These are phyloP conservation scores for Skeletonema marinoi DNA, from an alignment of 108 stramenopile species.

Conservation along the genomic window DNA sequence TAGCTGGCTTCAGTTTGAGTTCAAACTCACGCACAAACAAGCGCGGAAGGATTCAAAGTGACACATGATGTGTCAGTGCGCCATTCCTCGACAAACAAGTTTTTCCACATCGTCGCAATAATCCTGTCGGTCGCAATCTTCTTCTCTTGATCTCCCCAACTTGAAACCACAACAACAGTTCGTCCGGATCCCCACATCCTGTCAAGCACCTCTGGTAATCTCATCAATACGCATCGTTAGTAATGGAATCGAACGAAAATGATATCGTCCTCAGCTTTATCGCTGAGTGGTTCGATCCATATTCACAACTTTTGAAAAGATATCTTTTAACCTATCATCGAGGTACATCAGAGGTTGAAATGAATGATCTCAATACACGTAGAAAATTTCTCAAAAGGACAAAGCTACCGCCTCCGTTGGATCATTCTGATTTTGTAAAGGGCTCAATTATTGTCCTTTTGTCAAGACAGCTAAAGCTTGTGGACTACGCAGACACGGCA, in stretches of 20 bases:
- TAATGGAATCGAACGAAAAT: constrained; percentile 30
- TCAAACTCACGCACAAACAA: too few species aligned
- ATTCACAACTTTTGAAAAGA: constrained; percentile 50
- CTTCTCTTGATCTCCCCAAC: too few species aligned
- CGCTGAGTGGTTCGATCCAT: constrained; percentile 58
- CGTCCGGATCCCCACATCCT: too few species aligned
- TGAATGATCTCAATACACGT: constrained; percentile 43
- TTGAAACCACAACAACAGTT: too few species aligned
- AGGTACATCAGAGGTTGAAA: constrained; percentile 43
- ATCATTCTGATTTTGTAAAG: constrained; percentile 34
- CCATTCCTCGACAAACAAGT: too few species aligned
- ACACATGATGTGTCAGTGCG: too few species aligned
- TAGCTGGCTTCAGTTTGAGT: background rate
- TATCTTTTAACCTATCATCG: background rate
- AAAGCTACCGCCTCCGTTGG: constrained; percentile 27
- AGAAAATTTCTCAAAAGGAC: constrained; percentile 56
- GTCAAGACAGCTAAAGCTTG: constrained; percentile 44
- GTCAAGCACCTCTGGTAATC: too few species aligned
- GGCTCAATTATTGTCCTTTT: constrained; percentile 41
- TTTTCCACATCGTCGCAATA: too few species aligned
- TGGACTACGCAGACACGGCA: constrained; percentile 47
- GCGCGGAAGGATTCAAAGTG: too few species aligned
- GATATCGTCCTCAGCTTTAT: constrained; percentile 38
- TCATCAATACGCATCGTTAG: too few species aligned
- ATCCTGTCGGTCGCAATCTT: too few species aligned